These are phyloP conservation scores for Galerina marginata DNA, from an alignment of 768 basidiomycete species.

Conservation along the genomic window DNA sequence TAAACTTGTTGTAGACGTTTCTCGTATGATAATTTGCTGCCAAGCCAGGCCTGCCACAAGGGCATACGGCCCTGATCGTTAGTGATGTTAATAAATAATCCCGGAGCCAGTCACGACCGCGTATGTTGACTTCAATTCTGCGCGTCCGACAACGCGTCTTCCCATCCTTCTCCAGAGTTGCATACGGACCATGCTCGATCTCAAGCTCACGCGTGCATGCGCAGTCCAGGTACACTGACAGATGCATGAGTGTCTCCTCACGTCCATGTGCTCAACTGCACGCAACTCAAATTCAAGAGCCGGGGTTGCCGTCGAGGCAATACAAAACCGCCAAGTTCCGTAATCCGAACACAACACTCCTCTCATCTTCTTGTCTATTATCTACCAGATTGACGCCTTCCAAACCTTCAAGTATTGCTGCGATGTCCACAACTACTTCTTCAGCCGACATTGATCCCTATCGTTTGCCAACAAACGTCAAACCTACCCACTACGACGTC, in stretches of 20 bases:
- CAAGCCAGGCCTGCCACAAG: too few species aligned
- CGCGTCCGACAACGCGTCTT: conserved; percentile 26
- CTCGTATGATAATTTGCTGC: too few species aligned
- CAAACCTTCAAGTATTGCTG: conserved; percentile 4
- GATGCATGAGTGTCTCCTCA: conserved; percentile 14
- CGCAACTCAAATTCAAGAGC: conserved; percentile 20
- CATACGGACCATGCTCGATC: neutral
- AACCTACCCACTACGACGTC: conserved; percentile 79
- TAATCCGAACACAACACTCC: conserved; percentile 16
- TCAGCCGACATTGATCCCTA: conserved; percentile 41
- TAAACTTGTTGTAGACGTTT: too few species aligned
- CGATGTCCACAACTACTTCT: conserved; percentile 33
- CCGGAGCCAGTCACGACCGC: neutral
- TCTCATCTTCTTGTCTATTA: conserved; percentile 23
- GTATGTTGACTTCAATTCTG: conserved; percentile 22
- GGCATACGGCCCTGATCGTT: too few species aligned
- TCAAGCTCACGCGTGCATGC: conserved; percentile 16
- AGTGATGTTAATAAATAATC: neutral
- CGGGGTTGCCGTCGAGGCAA: conserved; percentile 21
- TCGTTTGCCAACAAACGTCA: conserved; percentile 71
- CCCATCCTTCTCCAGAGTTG: neutral
- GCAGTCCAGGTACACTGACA: conserved; percentile 12
- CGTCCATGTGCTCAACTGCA: conserved; percentile 25
- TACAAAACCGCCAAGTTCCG: conserved; percentile 28
- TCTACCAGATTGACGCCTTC: conserved; percentile 18